A percentile compares a stretch with the other conserved stretches of the same genome.
These are phyloP conservation scores for Mimosa bimucronata DNA, from an alignment of 306 rosid genomes.

Conservation along the genomic window DNA sequence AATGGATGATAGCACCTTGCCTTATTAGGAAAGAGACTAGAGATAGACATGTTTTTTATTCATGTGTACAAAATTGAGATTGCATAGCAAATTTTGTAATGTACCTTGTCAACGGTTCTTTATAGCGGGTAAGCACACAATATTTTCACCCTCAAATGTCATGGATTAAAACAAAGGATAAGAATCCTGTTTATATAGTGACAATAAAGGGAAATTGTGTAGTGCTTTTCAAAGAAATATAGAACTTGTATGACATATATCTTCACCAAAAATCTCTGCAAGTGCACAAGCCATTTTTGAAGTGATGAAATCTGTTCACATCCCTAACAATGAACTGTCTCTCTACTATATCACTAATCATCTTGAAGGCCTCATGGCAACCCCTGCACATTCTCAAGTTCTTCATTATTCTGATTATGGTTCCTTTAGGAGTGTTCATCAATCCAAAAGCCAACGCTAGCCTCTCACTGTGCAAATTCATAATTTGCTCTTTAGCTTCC, in stretches of 20 bases:
- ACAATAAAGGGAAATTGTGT: not conserved
- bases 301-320: conserved; percentile 87
- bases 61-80: too few relatives aligned
- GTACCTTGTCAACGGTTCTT: too few relatives aligned
- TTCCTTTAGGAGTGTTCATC: conserved; percentile 64
- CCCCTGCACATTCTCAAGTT: conserved; percentile 81
- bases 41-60: too few relatives aligned
- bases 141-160: too few relatives aligned
- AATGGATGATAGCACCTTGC: too few relatives aligned
- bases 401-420: conserved; percentile 80
- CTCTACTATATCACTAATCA: conserved; percentile 72
- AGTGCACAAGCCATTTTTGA: conserved; percentile 61
- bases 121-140: too few relatives aligned
- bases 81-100: too few relatives aligned
- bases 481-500: conserved; percentile 66
- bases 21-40: too few relatives aligned
- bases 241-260: conserved; percentile 14
- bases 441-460: conserved; percentile 85
- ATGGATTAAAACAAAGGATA: not conserved
- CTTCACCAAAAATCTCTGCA: conserved; percentile 75
- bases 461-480: conserved; percentile 83
- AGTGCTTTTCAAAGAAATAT: conserved; percentile 23
- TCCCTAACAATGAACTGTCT: conserved; percentile 81
- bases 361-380: conserved; percentile 79
- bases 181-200: not conserved